A percentile compares a stretch with the other conserved stretches of the same genome.
phyloP scores from a whole-genome alignment of 192 early-diverging fungal species.

The Helicostylum pulchrum region DNA sequence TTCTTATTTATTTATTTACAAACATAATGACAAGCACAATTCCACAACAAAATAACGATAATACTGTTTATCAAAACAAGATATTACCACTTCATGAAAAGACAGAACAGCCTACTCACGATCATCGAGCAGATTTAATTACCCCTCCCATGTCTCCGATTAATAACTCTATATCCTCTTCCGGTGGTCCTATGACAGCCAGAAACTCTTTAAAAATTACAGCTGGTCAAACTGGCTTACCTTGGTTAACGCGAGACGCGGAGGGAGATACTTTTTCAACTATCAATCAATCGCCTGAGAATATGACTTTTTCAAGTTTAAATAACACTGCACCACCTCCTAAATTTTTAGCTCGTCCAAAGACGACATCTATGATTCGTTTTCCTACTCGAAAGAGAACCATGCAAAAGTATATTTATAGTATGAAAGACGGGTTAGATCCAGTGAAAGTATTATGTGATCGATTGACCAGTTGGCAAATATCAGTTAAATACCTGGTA shows the following conservation, averaged over 20 bases:
- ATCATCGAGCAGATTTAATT: not conserved
- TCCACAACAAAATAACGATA: not conserved
- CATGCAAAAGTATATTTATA: constrained; percentile 12
- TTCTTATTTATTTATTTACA: not conserved
- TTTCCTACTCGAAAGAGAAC: constrained; percentile 10
- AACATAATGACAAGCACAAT: not conserved
- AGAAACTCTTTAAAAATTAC: constrained; percentile 5
- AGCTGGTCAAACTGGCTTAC: constrained; percentile 8
- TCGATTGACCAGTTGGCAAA: not conserved
- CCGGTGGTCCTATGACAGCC: not conserved
- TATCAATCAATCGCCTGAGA: not conserved
- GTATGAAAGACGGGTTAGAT: constrained; percentile 8
- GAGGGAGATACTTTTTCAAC: not conserved
- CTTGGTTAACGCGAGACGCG: constrained; percentile 3
- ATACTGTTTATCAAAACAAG: not conserved
- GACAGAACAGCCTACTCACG: not conserved
- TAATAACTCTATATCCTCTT: constrained; percentile 5
- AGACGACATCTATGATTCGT: not conserved
- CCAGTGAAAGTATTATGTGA: constrained; percentile 8
- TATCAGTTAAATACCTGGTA: constrained; percentile 12
- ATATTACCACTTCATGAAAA: not conserved
- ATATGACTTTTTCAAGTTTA: too few relatives aligned
- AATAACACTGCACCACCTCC: constrained; percentile 5
- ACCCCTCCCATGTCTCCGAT: constrained; percentile 1
- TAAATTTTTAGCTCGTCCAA: not conserved